Conservation (phyloP, 2,329 filamentous ascomycete species). For the Aspergillus cejpii region DNA sequence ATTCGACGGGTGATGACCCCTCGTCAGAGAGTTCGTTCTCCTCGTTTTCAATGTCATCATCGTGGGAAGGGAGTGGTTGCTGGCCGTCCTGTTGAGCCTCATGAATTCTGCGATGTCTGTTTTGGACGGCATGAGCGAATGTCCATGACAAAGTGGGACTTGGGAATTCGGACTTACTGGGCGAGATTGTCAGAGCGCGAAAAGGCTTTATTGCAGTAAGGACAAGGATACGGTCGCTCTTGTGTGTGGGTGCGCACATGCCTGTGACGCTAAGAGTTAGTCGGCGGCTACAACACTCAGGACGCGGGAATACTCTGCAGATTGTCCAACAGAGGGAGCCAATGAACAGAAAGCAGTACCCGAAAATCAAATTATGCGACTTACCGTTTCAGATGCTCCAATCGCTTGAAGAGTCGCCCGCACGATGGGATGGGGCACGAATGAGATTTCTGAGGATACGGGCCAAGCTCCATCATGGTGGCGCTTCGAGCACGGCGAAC, state of each 20-base stretch:
- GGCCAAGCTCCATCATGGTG: constrained; percentile 91
- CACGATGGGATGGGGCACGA: constrained; percentile 99
- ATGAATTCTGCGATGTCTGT: constrained; percentile 68
- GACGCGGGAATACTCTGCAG: constrained; percentile 33
- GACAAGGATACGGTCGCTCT: constrained; percentile 96
- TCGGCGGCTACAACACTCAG: constrained; percentile 46
- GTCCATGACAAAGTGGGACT: neutral
- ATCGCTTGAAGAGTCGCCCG: constrained; percentile 93
- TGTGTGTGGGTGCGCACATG: constrained; percentile 99
- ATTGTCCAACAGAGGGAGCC: constrained; percentile 23
- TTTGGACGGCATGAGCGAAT: constrained; percentile 32
- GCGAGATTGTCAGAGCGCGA: constrained; percentile 98
- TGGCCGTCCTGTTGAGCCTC: constrained; percentile 62
- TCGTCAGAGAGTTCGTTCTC: constrained; percentile 80
- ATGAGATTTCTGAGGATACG: constrained; percentile 95
- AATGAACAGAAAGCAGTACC: constrained; percentile 4
- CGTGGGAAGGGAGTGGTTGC: constrained; percentile 42
- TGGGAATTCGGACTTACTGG: constrained; percentile 58
- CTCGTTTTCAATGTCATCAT: constrained; percentile 82
- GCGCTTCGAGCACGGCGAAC: constrained; percentile 87
- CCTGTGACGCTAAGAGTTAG: constrained; percentile 53
- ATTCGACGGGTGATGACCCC: constrained; percentile 56
- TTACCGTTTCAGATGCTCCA: constrained; percentile 99
- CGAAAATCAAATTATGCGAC: constrained; percentile 35
- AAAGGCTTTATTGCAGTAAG: constrained; percentile 97